A percentile compares a stretch with the other conserved stretches of the same genome.
phyloP scores from a whole-genome alignment of 257 asterid species.

The Solanum sitiens region DNA sequence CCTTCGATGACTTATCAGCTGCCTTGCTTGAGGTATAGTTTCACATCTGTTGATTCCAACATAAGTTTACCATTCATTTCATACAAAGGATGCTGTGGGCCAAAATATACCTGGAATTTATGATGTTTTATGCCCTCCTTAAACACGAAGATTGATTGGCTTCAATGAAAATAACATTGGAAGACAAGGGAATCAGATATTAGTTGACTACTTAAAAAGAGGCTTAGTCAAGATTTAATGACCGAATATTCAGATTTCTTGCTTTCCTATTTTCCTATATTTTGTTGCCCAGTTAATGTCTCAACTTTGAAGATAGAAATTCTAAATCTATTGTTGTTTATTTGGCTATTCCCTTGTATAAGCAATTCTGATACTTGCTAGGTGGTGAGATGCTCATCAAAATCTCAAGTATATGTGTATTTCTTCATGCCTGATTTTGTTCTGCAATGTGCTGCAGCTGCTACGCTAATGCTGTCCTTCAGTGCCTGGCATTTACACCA shows the following conservation, averaged over 20 bases:
- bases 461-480: conserved; percentile 80
- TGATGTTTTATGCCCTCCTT: background rate
- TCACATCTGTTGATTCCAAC: background rate
- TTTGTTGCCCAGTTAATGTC: background rate
- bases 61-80: too few species aligned
- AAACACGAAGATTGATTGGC: background rate
- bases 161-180: background rate
- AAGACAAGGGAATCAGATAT: background rate
- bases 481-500: conserved; percentile 75
- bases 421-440: background rate
- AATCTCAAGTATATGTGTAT: background rate
- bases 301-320: background rate
- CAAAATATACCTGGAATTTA: background rate
- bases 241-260: background rate
- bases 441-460: conserved; percentile 46
- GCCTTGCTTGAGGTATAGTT: background rate
- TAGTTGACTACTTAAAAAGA: background rate
- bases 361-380: background rate
- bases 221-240: background rate
- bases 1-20: background rate
- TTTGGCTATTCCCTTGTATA: background rate
- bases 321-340: background rate
- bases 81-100: background rate
- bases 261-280: background rate
- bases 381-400: background rate